phyloP scores from a whole-genome alignment of 2,329 filamentous ascomycete genomes.

The Penicillium sp. region DNA sequence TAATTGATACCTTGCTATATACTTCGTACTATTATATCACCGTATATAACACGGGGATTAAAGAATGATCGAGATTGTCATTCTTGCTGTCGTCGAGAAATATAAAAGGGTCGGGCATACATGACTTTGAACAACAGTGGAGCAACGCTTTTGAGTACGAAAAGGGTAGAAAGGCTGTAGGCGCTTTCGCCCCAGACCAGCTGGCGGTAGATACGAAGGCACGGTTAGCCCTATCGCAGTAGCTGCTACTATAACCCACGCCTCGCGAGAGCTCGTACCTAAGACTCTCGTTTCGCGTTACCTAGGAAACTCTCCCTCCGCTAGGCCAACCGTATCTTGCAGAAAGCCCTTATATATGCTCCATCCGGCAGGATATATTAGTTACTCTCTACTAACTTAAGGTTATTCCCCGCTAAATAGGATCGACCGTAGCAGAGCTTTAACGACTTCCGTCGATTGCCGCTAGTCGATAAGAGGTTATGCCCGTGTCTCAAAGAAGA shows the following conservation, averaged over 20 bases:
- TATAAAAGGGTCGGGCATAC: too few relatives aligned
- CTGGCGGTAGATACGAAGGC: too few relatives aligned
- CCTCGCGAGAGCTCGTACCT: constrained; percentile 2
- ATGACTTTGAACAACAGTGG: too few relatives aligned
- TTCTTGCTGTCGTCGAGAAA: too few relatives aligned
- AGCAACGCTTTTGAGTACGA: too few relatives aligned
- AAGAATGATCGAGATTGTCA: too few relatives aligned
- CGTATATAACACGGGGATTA: too few relatives aligned
- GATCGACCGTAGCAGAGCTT: constrained; percentile 7
- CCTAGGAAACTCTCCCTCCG: constrained; percentile 1
- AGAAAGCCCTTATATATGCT: constrained; percentile 9
- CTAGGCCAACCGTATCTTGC: constrained; percentile 8
- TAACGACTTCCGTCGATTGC: constrained; percentile 5
- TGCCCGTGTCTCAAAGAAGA: constrained; percentile 8
- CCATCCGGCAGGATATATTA: constrained; percentile 7
- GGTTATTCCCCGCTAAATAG: constrained; percentile 6
- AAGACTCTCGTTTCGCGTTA: constrained; percentile 8
- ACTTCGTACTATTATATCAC: too few relatives aligned
- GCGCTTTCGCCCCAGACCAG: too few relatives aligned
- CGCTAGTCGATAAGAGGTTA: constrained; percentile 5
- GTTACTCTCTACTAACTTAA: constrained; percentile 11
- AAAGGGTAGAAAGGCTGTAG: too few relatives aligned
- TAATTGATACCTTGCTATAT: too few relatives aligned
- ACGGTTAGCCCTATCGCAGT: constrained; percentile 3
- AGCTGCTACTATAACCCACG: constrained; percentile 9